Base-by-base conservation (phyloP, 768 basidiomycete species). In the Phanerochaete carnosa region DNA sequence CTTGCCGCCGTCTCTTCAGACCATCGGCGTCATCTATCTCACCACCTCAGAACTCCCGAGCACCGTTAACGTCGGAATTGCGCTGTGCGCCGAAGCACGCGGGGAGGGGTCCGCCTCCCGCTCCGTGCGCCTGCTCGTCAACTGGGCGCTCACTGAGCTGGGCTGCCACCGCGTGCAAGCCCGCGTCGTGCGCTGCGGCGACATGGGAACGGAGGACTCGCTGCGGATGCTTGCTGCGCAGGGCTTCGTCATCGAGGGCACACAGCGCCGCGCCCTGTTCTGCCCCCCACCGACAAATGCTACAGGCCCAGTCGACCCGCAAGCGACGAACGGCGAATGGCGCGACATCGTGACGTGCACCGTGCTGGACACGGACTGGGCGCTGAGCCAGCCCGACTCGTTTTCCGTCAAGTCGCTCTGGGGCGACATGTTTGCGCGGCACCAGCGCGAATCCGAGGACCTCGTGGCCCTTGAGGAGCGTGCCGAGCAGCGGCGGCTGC, bases 241-340 rank as follows among this genome's bases (percentile, higher is more conserved):
- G 57, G 83, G 83, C 9, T 89, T 91, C 66, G 70, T 70, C 7
- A 81, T 85, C 61, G 89, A 91, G 71, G 89, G 89, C 49, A 82
- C 77, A 9, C 80, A 81, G 45, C 81, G 87, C 32, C 78, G 82
- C 46, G 77, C 82, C 0, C 81, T 84, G 57, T 55, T 61, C 45
- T 62, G 43, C 46, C 45, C 57, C 13, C 32, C 45, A 30, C 55
- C 28, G 2, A 16, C 26, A 33, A 25, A 29, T 5, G 30, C 23
- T 29, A 23, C 16, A 3, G 28, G 19, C n/a, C 13, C 37, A 1
- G 81, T 70, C 66, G 79, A 79, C 61, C 12, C 5, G 22, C 25
- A 19, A 5, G 47, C 47, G 47, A 74, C 77, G 4, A 68, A 66
- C 7, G 72, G 67, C 3, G 72, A 70, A n/a, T 72, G 66, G 66